Evolutionary conservation across 495 filamentous ascomycete species (phyloP).

Genomic region (Opeltia flavorubescens): DNA sequence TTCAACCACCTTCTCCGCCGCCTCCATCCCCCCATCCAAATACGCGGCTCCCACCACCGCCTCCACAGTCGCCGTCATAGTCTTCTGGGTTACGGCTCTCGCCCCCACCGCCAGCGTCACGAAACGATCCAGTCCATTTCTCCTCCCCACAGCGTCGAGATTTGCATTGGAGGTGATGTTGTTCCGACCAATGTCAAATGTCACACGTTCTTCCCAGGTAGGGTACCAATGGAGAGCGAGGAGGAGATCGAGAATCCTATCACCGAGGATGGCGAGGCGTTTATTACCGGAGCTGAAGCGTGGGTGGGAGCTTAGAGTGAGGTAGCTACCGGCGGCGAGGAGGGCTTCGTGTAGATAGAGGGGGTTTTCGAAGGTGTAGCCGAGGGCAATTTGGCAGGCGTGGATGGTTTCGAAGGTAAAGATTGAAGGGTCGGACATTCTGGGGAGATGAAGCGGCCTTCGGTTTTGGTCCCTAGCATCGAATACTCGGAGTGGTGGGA

Average conservation of each 20-base stretch:
- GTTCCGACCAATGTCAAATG: neutral
- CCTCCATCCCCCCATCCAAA: conserved; percentile 2
- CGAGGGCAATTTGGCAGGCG: too few species aligned
- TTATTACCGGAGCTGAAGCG: too few species aligned
- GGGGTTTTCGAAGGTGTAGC: too few species aligned
- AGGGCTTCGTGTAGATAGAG: too few species aligned
- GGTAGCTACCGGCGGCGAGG: too few species aligned
- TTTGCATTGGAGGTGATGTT: neutral
- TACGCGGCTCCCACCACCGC: conserved; percentile 5
- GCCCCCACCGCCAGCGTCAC: neutral
- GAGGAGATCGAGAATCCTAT: conserved; percentile 1
- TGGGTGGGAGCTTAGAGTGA: too few species aligned
- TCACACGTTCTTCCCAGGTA: neutral
- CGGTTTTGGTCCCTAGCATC: too few species aligned
- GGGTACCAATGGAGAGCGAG: conserved; percentile 3
- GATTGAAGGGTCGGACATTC: too few species aligned
- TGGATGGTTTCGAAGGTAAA: too few species aligned
- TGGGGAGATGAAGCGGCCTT: too few species aligned
- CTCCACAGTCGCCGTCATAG: conserved; percentile 3
- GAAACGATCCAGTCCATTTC: neutral
- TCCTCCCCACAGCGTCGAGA: neutral
- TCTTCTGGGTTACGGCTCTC: neutral
- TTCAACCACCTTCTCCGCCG: neutral
- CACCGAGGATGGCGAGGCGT: conserved; percentile 8
- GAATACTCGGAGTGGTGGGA: too few species aligned